phyloP scores from a whole-genome alignment of 2,329 filamentous ascomycete genomes.

The Fusarium staphyleae region DNA sequence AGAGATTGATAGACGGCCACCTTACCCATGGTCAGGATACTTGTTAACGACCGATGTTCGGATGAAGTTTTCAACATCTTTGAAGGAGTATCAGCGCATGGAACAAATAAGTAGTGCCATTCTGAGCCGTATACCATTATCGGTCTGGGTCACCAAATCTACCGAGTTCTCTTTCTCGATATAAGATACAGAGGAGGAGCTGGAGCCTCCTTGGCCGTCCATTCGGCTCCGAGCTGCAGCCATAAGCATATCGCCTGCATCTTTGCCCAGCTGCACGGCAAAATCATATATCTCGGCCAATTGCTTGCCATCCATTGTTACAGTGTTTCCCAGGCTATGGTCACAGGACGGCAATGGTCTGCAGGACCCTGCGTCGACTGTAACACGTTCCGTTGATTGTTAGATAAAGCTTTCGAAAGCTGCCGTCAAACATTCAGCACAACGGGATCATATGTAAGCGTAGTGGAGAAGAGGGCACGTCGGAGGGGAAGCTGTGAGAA shows the following conservation, averaged over 20 bases:
- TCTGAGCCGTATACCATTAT: slow-evolving; percentile 63
- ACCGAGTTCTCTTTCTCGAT: slow-evolving; percentile 77
- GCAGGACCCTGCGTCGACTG: background rate
- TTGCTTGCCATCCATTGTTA: slow-evolving; percentile 52
- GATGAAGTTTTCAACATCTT: slow-evolving; percentile 77
- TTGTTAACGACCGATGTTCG: slow-evolving; percentile 62
- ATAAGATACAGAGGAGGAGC: slow-evolving; percentile 35
- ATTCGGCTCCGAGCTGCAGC: slow-evolving; percentile 57
- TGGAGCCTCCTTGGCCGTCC: slow-evolving; percentile 23
- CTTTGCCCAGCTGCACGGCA: slow-evolving; percentile 72
- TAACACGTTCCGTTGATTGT: slow-evolving; percentile 18
- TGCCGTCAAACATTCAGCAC: slow-evolving; percentile 27
- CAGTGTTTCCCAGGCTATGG: slow-evolving; percentile 10
- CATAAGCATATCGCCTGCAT: slow-evolving; percentile 72
- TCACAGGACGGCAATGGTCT: slow-evolving; percentile 4
- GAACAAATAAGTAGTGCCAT: background rate
- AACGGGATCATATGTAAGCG: slow-evolving; percentile 32
- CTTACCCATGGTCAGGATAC: slow-evolving; percentile 73
- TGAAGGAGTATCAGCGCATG: slow-evolving; percentile 7
- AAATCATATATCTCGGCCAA: slow-evolving; percentile 73
- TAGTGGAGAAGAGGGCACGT: slow-evolving; percentile 26
- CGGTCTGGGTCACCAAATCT: slow-evolving; percentile 79
- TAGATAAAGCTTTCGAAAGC: slow-evolving; percentile 6
- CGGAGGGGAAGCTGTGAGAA: slow-evolving; percentile 6
- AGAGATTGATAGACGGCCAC: background rate